phyloP scores from a whole-genome alignment of 257 asterid species.

The Ligustrum vulgare region DNA sequence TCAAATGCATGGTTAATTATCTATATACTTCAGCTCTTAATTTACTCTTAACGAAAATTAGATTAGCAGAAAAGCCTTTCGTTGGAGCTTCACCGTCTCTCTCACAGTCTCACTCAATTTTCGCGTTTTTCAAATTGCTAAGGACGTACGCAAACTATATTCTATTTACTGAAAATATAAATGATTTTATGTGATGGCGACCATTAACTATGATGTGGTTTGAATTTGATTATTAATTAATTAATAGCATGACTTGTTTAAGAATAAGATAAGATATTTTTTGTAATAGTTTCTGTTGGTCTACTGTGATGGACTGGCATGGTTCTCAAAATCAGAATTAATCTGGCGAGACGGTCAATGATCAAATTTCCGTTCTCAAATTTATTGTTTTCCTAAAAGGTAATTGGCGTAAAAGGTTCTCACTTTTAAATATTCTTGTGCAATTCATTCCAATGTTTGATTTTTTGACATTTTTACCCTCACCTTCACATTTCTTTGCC shows the following conservation, averaged over 20 bases:
- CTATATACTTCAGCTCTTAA: neutral
- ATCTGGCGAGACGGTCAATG: too few relatives aligned
- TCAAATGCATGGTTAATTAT: too few relatives aligned
- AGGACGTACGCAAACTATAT: neutral
- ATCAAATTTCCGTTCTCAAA: too few relatives aligned
- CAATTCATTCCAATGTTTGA: too few relatives aligned
- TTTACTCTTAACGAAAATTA: neutral
- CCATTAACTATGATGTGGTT: neutral
- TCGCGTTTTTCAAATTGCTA: neutral
- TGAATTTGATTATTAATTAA: neutral
- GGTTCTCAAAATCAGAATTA: too few relatives aligned
- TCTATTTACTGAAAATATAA: neutral
- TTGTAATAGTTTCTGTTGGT: too few relatives aligned
- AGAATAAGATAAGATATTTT: neutral
- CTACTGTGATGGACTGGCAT: too few relatives aligned
- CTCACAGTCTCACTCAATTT: neutral
- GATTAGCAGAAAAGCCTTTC: neutral
- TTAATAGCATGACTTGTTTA: neutral
- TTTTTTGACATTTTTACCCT: too few relatives aligned
- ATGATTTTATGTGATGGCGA: neutral
- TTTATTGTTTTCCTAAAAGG: too few relatives aligned
- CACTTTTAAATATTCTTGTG: too few relatives aligned
- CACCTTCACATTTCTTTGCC: too few relatives aligned
- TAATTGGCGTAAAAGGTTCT: too few relatives aligned
- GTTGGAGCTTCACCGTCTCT: neutral